Evolutionary conservation across 164 flowering plant genomes (phyloP).

Genomic region (Chloranthus sessilifolius): DNA sequence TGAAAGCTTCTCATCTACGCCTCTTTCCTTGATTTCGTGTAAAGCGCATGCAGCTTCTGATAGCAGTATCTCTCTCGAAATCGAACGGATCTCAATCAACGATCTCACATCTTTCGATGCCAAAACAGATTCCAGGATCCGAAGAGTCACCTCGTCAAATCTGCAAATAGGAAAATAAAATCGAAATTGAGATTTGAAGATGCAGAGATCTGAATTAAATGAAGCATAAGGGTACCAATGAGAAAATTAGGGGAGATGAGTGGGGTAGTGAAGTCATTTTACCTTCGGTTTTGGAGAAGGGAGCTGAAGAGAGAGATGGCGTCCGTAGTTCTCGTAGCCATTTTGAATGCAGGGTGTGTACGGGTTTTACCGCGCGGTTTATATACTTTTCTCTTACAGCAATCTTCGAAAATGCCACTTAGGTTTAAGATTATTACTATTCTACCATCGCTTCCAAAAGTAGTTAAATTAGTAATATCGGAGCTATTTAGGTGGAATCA

Average conservation of each 20-base stretch:
- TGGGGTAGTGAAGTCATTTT: neutral
- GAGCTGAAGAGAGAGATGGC: conserved; percentile 40
- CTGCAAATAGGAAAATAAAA: conserved; percentile 27
- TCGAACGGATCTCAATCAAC: conserved; percentile 25
- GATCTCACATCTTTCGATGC: conserved; percentile 51
- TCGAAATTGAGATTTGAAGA: neutral
- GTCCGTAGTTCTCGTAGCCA: conserved; percentile 5
- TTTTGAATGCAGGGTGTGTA: conserved; percentile 4
- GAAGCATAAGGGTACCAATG: neutral
- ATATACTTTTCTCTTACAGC: no score
- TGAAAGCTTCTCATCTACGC: conserved; percentile 49
- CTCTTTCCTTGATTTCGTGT: conserved; percentile 36
- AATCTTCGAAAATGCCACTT: no score
- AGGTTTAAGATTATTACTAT: no score
- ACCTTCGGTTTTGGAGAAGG: conserved; percentile 45
- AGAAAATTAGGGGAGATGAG: neutral
- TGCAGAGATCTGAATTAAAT: neutral
- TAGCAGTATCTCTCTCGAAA: conserved; percentile 40
- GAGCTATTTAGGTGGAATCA: no score
- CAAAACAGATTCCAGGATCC: conserved; percentile 48
- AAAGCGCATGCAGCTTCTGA: conserved; percentile 36
- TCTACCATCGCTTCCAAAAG: no score
- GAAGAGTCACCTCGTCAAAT: conserved; percentile 48
- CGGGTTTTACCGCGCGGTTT: no score
- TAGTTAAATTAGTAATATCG: no score